Conservation (phyloP, 768 basidiomycete genomes). For the Collybiopsis confluens region DNA sequence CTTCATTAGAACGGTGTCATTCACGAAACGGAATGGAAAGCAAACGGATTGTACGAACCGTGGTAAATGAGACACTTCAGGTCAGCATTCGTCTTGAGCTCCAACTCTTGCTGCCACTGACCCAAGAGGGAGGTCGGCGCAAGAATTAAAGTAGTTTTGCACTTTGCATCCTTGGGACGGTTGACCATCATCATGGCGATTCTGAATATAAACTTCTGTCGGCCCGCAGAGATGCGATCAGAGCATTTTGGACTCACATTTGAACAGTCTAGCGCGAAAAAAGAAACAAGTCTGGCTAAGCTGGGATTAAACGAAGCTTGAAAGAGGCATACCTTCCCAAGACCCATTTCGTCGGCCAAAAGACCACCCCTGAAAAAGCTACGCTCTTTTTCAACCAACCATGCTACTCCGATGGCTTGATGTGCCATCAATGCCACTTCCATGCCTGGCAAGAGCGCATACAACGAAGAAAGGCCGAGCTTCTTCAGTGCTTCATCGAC, state of each 20-base stretch:
- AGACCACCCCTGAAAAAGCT: slow-evolving; percentile 41
- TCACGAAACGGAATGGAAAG: background rate
- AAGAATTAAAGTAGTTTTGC: slow-evolving; percentile 66
- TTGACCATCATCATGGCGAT: slow-evolving; percentile 61
- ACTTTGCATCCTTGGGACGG: slow-evolving; percentile 38
- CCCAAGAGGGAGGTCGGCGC: slow-evolving; percentile 62
- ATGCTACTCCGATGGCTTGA: slow-evolving; percentile 57
- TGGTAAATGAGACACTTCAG: slow-evolving; percentile 61
- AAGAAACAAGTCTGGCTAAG: background rate
- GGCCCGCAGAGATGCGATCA: background rate
- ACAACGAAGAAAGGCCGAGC: slow-evolving; percentile 46
- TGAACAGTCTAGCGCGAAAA: slow-evolving; percentile 37
- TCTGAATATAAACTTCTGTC: slow-evolving; percentile 22
- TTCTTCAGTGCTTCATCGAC: slow-evolving; percentile 53
- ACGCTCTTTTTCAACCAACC: slow-evolving; percentile 54
- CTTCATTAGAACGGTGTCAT: slow-evolving; percentile 22
- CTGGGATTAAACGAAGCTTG: background rate
- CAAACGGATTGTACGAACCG: slow-evolving; percentile 25
- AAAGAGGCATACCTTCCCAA: slow-evolving; percentile 45
- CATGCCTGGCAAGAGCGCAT: slow-evolving; percentile 54
- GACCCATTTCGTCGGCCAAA: slow-evolving; percentile 54
- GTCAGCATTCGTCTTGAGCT: slow-evolving; percentile 47
- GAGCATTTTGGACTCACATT: slow-evolving; percentile 25
- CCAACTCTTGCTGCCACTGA: slow-evolving; percentile 63
- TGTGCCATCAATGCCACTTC: slow-evolving; percentile 63